Evolutionary conservation across 2,329 filamentous ascomycete species (phyloP), one percentile per base, ranked within the genome.

Genomic region (Malbranchea zuffiana): DNA sequence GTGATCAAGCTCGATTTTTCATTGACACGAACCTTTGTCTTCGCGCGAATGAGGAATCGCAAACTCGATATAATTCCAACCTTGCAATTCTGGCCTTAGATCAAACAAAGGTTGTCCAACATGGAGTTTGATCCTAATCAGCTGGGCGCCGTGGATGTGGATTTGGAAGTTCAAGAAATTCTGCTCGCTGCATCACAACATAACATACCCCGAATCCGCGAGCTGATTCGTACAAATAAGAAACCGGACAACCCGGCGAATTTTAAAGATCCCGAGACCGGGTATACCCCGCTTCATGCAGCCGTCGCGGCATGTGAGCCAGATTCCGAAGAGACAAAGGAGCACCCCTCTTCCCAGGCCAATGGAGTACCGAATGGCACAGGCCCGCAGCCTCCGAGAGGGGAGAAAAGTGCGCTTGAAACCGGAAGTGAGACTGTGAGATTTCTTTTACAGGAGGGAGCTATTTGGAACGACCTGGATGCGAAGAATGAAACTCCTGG

Each of bases 391-490:
- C 41, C 36, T n/a, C 23, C 54, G 50, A 32, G 43, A 54, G 18
- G 42, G 25, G 57, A 45, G 10, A 48, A 50, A 18, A 45, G 53
- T 13, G 32, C 50, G 10, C 53, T 81, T 20, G 72, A 78, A 31
- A 72, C 73, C 25, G 82, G 78, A 2, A 70, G 72, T 38, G 74
- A 77, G 35, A 79, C 80, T 0, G 66, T 95, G 3, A 72, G 74
- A 47, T 74, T 90, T 52, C 69, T 96, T 5, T 76, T 96, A 42
- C 72, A 87, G 52, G 80, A 82, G 48, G 90, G 90, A 20, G 90
- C 85, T 7, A 95, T 96, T 49, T 98, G 90, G 90, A 98, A 98
- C 63, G 87, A 95, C 56, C 67, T 96, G 39, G 85, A 96, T 58
- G 63, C 68, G 47, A 80, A 83, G 49, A 74, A 85, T 50, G 88